Evolutionary conservation across 2,329 filamentous ascomycete genomes (phyloP), one percentile per base, ranked within the genome.

Genomic region (Ascochyta lentis): DNA sequence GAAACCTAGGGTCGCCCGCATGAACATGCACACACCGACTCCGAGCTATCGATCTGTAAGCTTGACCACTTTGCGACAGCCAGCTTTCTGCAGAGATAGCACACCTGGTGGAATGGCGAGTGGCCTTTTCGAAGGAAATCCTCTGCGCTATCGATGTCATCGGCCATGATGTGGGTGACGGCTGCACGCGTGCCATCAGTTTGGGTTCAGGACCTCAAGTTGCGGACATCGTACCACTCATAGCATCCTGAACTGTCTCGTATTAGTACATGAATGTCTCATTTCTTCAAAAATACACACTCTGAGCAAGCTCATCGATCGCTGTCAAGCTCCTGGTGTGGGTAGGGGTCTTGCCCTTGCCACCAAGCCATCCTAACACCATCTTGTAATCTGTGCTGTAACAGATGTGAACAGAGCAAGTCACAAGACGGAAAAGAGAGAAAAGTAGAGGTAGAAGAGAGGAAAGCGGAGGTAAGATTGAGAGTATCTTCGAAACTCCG

Each of bases 91-190:
- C 26, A 42, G 41, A 27, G 24, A 19, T 22, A 24, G 27, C 64
- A 54, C 68, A 87, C 85, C 78, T 86, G 86, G 76, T 99, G 95
- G 71, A 96, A 98, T n/a, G 91, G 86, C 6, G 93, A 96, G 64
- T 84, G 83, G 40, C 90, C 88, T 63, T 88, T 84, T 46, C 84
- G 83, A 33, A 96, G 81, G 38, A 86, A 86, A 57, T 81, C 81
- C 77, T 96, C 91, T 6, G 95, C 95, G 35, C 86, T 87, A 33
- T 92, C 90, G 57, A 98, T 89, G 77, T 98, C 92, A 77, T 96
- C 92, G 71, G 95, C 89, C 82, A 96, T 89, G 65, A 96, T 91
- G 54, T 90, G 79, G 8, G 84, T 82, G 4, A 89, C 86, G 35
- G 90, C 89, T 73, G 54, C 49, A 67, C 60, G 60, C 56, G 58